Conservation (phyloP, 164 flowering plant genomes). For the Vitis riparia region DNA sequence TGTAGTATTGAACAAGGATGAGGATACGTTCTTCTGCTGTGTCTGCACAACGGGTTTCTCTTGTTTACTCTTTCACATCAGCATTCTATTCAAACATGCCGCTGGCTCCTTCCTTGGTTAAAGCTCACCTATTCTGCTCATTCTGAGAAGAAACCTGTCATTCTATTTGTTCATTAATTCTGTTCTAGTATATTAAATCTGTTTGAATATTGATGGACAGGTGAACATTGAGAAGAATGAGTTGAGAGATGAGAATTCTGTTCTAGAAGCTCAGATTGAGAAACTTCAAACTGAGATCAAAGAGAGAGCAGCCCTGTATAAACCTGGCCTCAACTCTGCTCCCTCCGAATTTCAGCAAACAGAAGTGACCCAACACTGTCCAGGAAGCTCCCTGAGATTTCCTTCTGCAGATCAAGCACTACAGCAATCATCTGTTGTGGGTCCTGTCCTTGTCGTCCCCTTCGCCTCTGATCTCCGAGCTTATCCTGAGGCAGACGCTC, state of each 20-base stretch:
- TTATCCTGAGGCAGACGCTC: slow-evolving; percentile 16
- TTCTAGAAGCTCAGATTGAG: slow-evolving; percentile 29
- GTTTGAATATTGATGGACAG: slow-evolving; percentile 18
- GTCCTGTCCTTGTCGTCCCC: slow-evolving; percentile 54
- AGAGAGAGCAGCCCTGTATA: slow-evolving; percentile 22
- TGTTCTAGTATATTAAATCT: neutral
- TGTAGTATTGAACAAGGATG: no score
- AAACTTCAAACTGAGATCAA: slow-evolving; percentile 26
- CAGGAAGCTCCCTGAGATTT: slow-evolving; percentile 16
- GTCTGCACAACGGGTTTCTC: no score
- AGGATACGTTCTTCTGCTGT: neutral
- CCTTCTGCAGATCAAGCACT: slow-evolving; percentile 28
- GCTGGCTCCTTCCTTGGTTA: no score
- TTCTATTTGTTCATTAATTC: neutral
- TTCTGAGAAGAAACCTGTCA: no score
- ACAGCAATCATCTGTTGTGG: slow-evolving; percentile 26
- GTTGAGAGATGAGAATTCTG: slow-evolving; percentile 35
- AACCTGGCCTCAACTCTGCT: slow-evolving; percentile 36
- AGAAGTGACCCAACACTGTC: slow-evolving; percentile 16
- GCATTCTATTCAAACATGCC: no score
- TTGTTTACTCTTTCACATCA: no score
- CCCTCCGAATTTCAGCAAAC: slow-evolving; percentile 28
- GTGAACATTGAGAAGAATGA: slow-evolving; percentile 43
- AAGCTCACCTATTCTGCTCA: no score
- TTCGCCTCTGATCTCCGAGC: slow-evolving; percentile 34